phyloP scores from a whole-genome alignment of 2,329 filamentous ascomycete genomes.

The Claviceps africana region DNA sequence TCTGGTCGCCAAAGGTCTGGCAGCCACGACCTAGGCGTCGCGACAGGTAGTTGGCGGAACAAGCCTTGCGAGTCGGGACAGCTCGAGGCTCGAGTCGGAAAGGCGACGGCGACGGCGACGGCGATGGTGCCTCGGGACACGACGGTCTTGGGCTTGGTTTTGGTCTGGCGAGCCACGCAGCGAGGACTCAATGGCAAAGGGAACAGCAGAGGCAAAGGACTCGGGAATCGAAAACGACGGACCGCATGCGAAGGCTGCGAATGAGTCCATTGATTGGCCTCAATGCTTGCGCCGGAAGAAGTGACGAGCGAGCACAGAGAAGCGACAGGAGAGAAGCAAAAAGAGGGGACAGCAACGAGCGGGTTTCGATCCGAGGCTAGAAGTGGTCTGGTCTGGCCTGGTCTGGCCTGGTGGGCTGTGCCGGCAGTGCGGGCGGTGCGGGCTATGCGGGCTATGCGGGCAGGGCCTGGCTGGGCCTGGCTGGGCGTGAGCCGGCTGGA shows the following conservation, averaged over 20 bases:
- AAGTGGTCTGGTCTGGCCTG: not conserved
- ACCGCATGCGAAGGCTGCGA: not conserved
- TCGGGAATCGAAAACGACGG: not conserved
- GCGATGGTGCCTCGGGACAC: slow-evolving; percentile 1
- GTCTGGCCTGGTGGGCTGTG: not conserved
- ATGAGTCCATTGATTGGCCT: slow-evolving; percentile 5
- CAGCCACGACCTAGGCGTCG: not conserved
- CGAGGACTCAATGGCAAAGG: not conserved
- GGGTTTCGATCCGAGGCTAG: slow-evolving; percentile 4
- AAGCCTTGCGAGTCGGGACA: not conserved
- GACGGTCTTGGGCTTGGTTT: not conserved
- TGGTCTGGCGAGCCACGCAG: slow-evolving; percentile 2
- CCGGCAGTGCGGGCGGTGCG: not conserved
- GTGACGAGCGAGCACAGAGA: slow-evolving; percentile 1
- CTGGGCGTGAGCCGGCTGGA: not conserved
- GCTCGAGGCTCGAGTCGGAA: not conserved
- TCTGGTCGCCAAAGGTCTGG: not conserved
- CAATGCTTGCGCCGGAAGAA: slow-evolving; percentile 3
- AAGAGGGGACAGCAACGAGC: slow-evolving; percentile 3
- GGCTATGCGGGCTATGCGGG: not conserved
- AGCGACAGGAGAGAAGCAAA: slow-evolving; percentile 1
- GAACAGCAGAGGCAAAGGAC: not conserved
- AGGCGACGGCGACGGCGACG: not conserved
- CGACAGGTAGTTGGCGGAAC: not conserved
- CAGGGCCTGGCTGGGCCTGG: not conserved